Percentiles rank a stretch among this genome's conserved stretches.
These are phyloP conservation scores for Daucus carota DNA, from an alignment of 129 eudicot genomes.

Conservation along the genomic window DNA sequence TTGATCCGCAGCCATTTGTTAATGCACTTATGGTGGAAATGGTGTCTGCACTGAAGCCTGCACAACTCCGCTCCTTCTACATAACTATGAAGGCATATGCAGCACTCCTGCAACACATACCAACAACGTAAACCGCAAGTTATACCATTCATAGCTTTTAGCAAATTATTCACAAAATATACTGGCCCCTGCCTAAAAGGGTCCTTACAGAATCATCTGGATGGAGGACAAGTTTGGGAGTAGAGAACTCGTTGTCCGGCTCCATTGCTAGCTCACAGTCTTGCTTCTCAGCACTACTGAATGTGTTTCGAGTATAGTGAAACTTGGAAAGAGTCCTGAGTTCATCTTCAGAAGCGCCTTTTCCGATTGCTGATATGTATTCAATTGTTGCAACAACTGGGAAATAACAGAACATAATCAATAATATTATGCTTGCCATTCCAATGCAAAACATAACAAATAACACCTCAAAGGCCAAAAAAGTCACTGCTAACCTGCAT, in stretches of 20 bases:
- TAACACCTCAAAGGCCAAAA: slow-evolving; percentile 46
- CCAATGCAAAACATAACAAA: slow-evolving; percentile 38
- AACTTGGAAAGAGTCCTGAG: slow-evolving; percentile 42
- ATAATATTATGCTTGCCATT: slow-evolving; percentile 31
- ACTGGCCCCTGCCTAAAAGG: no score
- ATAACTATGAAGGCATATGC: slow-evolving; percentile 43
- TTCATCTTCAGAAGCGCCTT: slow-evolving; percentile 48
- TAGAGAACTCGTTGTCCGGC: slow-evolving; percentile 6
- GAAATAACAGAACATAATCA: slow-evolving; percentile 34
- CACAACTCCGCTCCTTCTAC: slow-evolving; percentile 40
- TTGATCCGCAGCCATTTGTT: slow-evolving; percentile 47
- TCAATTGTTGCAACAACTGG: slow-evolving; percentile 33
- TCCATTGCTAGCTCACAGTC: slow-evolving; percentile 10
- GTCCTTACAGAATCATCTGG: slow-evolving; percentile 39
- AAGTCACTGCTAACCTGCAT: slow-evolving; percentile 24
- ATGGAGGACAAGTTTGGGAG: slow-evolving; percentile 16
- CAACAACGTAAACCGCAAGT: no score
- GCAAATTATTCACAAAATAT: no score
- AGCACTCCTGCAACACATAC: slow-evolving; percentile 50
- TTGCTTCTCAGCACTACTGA: no score
- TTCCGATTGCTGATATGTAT: slow-evolving; percentile 30
- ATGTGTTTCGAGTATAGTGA: slow-evolving; percentile 24
- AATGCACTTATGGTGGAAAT: slow-evolving; percentile 42
- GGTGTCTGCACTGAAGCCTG: slow-evolving; percentile 47
- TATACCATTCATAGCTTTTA: no score